Evolutionary conservation across 2,329 filamentous ascomycete genomes (phyloP).

Genomic region (Paramyrothecium sp.): DNA sequence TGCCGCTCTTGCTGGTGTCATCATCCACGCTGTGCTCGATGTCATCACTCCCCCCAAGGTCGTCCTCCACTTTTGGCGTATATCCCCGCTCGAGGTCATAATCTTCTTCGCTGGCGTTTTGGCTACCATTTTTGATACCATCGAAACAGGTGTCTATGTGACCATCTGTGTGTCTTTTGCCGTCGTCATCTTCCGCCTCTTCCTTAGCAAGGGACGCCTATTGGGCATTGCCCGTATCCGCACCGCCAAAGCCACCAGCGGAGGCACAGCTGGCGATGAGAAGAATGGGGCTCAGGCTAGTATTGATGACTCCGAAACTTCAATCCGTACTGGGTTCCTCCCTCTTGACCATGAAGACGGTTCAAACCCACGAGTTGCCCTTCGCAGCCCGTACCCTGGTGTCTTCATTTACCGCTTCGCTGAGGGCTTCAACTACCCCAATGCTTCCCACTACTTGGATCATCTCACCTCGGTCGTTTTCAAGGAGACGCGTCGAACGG

Average conservation of each 20-base stretch:
- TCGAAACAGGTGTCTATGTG: constrained; percentile 84
- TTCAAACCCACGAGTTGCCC: constrained; percentile 44
- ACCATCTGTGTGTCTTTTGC: constrained; percentile 70
- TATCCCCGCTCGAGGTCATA: constrained; percentile 76
- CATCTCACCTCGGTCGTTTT: constrained; percentile 45
- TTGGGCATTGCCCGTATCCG: constrained; percentile 79
- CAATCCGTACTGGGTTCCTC: constrained; percentile 40
- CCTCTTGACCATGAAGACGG: constrained; percentile 49
- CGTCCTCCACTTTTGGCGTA: constrained; percentile 85
- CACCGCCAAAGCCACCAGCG: constrained; percentile 76
- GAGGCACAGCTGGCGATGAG: constrained; percentile 40
- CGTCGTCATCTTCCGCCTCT: constrained; percentile 72
- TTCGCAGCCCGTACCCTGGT: constrained; percentile 49
- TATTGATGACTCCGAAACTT: constrained; percentile 45
- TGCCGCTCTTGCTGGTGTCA: constrained; percentile 74
- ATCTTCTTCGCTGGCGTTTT: constrained; percentile 86
- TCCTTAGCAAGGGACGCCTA: constrained; percentile 76
- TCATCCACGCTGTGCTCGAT: constrained; percentile 88
- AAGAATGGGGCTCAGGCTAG: constrained; percentile 15
- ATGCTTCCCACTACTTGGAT: constrained; percentile 50
- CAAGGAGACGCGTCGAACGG: constrained; percentile 42
- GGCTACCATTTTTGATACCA: constrained; percentile 76
- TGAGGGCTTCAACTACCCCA: constrained; percentile 57
- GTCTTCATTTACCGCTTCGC: constrained; percentile 55
- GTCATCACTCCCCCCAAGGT: constrained; percentile 80